These are phyloP conservation scores for Notholithocarpus densiflorus DNA, from an alignment of 306 rosid genomes.

Conservation along the genomic window DNA sequence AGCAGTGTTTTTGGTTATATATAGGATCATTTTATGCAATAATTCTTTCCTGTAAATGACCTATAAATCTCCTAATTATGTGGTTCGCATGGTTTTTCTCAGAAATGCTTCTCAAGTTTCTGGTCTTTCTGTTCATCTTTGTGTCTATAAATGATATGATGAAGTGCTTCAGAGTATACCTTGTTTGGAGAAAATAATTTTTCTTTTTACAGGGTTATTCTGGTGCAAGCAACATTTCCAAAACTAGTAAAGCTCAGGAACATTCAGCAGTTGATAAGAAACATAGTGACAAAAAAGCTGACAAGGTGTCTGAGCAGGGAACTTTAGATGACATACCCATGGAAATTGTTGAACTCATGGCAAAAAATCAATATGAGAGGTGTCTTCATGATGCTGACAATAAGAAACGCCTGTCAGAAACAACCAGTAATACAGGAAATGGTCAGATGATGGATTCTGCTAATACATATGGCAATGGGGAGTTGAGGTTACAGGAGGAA, in stretches of 20 bases:
- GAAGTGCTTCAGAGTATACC: constrained; percentile 8
- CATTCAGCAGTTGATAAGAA: constrained; percentile 34
- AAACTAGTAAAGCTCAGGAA: constrained; percentile 41
- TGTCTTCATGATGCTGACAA: constrained; percentile 56
- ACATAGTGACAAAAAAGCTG: constrained; percentile 39
- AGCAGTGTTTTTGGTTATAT: background rate
- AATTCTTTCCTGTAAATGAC: background rate
- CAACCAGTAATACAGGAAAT: constrained; percentile 41
- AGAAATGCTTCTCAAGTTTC: background rate
- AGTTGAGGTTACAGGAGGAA: constrained; percentile 39
- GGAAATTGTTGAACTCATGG: constrained; percentile 96
- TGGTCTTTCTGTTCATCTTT: constrained; percentile 2
- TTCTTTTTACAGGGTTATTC: constrained; percentile 52
- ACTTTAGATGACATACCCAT: constrained; percentile 76
- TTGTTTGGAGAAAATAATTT: constrained; percentile 16
- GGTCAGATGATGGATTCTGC: constrained; percentile 36
- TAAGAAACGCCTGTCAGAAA: constrained; percentile 32
- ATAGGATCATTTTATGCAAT: background rate
- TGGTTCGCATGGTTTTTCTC: background rate
- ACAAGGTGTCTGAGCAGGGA: constrained; percentile 51
- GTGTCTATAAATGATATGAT: constrained; percentile 6
- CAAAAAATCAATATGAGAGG: constrained; percentile 82
- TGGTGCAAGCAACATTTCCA: constrained; percentile 41
- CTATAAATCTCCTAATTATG: background rate
- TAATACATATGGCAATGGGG: constrained; percentile 32